phyloP scores from a whole-genome alignment of 805 yeast genomes.

The Dipodascus geniculatus region DNA sequence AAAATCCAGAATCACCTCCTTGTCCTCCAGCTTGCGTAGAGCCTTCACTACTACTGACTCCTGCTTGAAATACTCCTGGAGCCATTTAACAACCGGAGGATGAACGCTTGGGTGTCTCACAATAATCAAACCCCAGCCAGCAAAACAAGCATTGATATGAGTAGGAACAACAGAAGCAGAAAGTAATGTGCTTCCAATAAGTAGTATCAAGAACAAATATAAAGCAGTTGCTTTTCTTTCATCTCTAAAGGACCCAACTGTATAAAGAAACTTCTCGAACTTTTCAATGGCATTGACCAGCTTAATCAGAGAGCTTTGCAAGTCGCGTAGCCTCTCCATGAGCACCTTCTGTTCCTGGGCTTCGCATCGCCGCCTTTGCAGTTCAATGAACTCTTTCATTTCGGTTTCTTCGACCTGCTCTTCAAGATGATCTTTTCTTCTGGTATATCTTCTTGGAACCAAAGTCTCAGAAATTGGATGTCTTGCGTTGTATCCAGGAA shows the following conservation, averaged over 20 bases:
- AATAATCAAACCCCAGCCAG: constrained; percentile 45
- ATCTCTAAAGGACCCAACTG: constrained; percentile 59
- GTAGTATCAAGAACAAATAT: constrained; percentile 30
- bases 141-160: constrained; percentile 41
- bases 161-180: constrained; percentile 39
- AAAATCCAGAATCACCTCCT: constrained; percentile 51
- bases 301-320: constrained; percentile 53
- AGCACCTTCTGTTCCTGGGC: constrained; percentile 12
- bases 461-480: constrained; percentile 39
- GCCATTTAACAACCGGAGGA: constrained; percentile 20
- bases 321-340: constrained; percentile 16
- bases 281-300: constrained; percentile 38
- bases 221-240: constrained; percentile 50
- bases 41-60: constrained; percentile 23
- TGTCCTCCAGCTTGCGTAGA: constrained; percentile 29
- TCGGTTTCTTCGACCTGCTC: constrained; percentile 3
- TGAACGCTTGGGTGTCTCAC: constrained; percentile 49
- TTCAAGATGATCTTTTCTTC: background rate
- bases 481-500: constrained; percentile 57
- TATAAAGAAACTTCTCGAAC: constrained; percentile 43
- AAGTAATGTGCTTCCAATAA: constrained; percentile 23
- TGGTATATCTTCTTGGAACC: constrained; percentile 18
- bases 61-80: constrained; percentile 17
- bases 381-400: constrained; percentile 1
- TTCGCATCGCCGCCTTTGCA: constrained; percentile 1